Conservation (phyloP, 345 rosid species). For the Corchorus olitorius region DNA sequence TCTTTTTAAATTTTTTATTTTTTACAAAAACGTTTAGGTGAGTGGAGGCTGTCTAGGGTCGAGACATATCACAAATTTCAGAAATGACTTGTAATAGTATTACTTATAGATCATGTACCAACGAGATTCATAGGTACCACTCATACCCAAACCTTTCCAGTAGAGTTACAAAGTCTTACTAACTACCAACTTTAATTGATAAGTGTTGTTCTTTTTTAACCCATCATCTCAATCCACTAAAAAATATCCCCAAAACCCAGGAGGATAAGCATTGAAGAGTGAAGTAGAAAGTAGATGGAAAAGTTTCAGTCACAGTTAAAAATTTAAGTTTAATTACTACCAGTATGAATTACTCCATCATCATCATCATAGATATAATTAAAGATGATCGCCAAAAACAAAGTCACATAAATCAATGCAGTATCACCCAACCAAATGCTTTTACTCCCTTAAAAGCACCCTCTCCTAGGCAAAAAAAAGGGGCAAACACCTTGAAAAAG, state of each 20-base stretch:
- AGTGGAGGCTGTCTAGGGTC: too few relatives aligned
- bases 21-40: too few relatives aligned
- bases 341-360: not conserved
- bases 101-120: too few relatives aligned
- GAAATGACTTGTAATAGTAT: too few relatives aligned
- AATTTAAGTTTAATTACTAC: not conserved
- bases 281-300: not conserved
- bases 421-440: constrained; percentile 18
- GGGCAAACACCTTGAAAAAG: not conserved
- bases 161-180: too few relatives aligned
- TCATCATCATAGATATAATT: not conserved
- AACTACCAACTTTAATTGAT: too few relatives aligned
- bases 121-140: too few relatives aligned
- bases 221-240: not conserved
- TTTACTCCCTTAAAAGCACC: constrained; percentile 22
- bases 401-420: constrained; percentile 27
- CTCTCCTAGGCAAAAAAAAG: constrained; percentile 18
- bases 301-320: constrained; percentile 25
- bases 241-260: constrained; percentile 35
- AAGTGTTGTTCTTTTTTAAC: too few relatives aligned
- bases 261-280: constrained; percentile 28
- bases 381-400: constrained; percentile 8
- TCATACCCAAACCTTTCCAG: too few relatives aligned
- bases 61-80: too few relatives aligned
- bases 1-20: too few relatives aligned